These are phyloP conservation scores for Cucurbita ficifolia DNA, from an alignment of 306 rosid species.

Conservation along the genomic window DNA sequence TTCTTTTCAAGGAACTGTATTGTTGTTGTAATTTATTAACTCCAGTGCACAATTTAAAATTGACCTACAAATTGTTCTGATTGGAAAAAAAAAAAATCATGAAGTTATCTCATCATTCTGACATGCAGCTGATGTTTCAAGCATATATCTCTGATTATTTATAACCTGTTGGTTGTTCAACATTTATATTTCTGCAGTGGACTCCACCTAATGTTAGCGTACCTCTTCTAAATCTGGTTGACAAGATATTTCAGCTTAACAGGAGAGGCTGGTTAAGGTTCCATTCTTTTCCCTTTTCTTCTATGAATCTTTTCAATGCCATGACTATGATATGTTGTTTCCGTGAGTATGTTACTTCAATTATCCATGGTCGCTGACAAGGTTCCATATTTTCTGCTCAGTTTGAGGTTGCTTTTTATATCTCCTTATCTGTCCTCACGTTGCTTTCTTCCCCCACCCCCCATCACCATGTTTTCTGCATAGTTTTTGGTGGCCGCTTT, in stretches of 20 bases:
- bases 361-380: background rate
- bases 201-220: conserved; percentile 87
- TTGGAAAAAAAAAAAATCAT: background rate
- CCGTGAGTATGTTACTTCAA: background rate
- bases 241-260: conserved; percentile 91
- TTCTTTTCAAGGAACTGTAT: background rate
- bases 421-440: background rate
- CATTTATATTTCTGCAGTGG: conserved; percentile 65
- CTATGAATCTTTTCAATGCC: background rate
- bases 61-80: background rate
- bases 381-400: background rate
- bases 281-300: conserved; percentile 12
- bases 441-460: background rate
- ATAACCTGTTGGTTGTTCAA: background rate
- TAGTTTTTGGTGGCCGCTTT: background rate
- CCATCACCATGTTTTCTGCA: background rate
- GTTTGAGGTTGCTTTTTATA: background rate
- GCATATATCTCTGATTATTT: background rate
- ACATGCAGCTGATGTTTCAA: background rate
- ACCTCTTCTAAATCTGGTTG: conserved; percentile 86
- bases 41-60: background rate
- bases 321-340: background rate
- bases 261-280: conserved; percentile 99
- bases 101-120: background rate
- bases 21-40: background rate